A percentile compares a stretch with the other conserved stretches of the same genome.
These are phyloP conservation scores for Echria macrotheca DNA, from an alignment of 495 filamentous ascomycete genomes.

Conservation along the genomic window DNA sequence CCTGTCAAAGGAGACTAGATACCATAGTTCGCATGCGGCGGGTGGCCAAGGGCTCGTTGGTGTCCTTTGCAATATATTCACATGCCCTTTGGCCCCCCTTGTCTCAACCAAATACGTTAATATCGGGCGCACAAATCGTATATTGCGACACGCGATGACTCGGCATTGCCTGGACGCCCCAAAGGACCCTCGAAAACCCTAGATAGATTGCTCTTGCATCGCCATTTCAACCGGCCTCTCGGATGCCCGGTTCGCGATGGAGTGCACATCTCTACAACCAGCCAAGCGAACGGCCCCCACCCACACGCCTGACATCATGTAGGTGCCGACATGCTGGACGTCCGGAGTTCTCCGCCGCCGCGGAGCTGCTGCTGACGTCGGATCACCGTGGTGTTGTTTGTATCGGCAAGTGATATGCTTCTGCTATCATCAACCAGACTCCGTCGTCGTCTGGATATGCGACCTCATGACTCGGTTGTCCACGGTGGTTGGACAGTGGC, in stretches of 20 bases:
- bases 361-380: background rate
- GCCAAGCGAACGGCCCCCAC: background rate
- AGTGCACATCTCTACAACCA: background rate
- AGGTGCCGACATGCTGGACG: no score
- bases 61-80: slow-evolving; percentile 5
- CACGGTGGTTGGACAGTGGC: background rate
- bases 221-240: slow-evolving; percentile 1
- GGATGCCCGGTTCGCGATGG: background rate
- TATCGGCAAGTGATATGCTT: no score
- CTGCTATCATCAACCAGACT: no score
- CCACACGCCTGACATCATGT: background rate
- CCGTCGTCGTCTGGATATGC: no score
- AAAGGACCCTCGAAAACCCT: background rate
- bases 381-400: background rate
- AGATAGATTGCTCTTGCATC: no score
- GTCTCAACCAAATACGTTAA: slow-evolving; percentile 4
- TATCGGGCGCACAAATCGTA: background rate
- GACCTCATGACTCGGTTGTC: background rate
- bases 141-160: background rate
- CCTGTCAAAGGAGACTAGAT: no score
- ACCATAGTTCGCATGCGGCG: no score
- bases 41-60: background rate
- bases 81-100: slow-evolving; percentile 4
- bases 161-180: background rate
- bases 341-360: background rate